Evolutionary conservation across 768 basidiomycete genomes (phyloP).

Genomic region (Boletus huronensis): DNA sequence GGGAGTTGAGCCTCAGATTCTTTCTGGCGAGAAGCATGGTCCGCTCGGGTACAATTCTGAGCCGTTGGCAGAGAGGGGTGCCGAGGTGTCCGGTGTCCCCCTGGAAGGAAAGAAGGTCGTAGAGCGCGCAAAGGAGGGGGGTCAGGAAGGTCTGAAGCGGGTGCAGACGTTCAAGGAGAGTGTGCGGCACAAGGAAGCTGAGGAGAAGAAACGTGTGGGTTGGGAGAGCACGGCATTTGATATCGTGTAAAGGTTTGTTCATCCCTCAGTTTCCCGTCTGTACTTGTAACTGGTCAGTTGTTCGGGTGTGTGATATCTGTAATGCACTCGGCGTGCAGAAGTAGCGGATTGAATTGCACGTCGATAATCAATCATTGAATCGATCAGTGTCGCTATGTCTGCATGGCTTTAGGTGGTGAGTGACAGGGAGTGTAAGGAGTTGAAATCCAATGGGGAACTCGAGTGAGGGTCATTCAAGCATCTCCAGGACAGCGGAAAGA

Average conservation of each 20-base stretch:
- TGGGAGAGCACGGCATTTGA: slow-evolving; percentile 54
- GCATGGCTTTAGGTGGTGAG: no score
- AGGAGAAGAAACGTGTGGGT: slow-evolving; percentile 38
- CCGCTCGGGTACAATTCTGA: slow-evolving; percentile 56
- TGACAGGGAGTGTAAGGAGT: no score
- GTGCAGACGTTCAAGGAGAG: slow-evolving; percentile 43
- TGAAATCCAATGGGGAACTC: no score
- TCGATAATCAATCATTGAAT: no score
- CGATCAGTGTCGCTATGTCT: no score
- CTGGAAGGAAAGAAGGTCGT: slow-evolving; percentile 17
- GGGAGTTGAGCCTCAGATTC: slow-evolving; percentile 72
- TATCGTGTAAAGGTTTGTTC: slow-evolving; percentile 9
- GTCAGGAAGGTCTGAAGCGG: slow-evolving; percentile 35
- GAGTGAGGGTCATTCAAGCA: no score
- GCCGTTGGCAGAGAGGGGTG: slow-evolving; percentile 20
- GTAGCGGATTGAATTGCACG: not conserved
- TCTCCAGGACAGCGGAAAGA: no score
- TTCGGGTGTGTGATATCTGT: not conserved
- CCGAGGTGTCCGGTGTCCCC: not conserved
- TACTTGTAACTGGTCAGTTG: not conserved
- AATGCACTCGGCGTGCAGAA: not conserved
- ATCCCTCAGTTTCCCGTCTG: not conserved
- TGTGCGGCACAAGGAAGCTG: slow-evolving; percentile 38
- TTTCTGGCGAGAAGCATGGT: slow-evolving; percentile 64
- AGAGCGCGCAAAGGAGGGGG: slow-evolving; percentile 34